Evolutionary conservation across 768 basidiomycete genomes (phyloP), one percentile per base, ranked within the genome.

Genomic region (Lactarius tabidus): DNA sequence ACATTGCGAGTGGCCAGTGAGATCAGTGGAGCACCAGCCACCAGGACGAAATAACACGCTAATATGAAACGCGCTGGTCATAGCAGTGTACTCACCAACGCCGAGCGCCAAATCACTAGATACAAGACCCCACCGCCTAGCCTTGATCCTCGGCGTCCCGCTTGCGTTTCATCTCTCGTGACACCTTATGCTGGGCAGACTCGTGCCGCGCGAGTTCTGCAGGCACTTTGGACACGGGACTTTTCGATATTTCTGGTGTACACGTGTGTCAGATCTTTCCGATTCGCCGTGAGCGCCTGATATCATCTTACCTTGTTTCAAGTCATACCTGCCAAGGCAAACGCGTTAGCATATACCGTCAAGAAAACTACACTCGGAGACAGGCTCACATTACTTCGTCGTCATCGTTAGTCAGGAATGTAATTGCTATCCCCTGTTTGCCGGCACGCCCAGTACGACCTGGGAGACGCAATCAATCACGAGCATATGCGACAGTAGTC

Each of bases 361-460:
- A 36, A 33, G 15, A 56, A 31, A 36, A 38, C n/a, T 12, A 31
- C 43, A 38, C 28, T 12, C 18, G 67, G 62, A 67, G 41, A 59
- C 57, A 69, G 68, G 65, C 36, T 28, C 15, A 80, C 95, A 98
- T 94, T 74, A 97, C 96, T 78, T 96, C 94, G 60, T 95, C 94
- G 73, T 97, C 95, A 70, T 95, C 92, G 74, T 97, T 93, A 51
- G 89, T 90, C 68, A 99, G 80, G 85, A 99, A 98, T 26, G 97
- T 98, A 72, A 98, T 95, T 41, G 97, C 85, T 0, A 85, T 84
- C 41, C 97, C 97, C 74, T 87, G 83, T 77, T 98, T 98, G 56
- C 97, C 97, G 35, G 97, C 97, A 78, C 97, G 93, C 72, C 97
- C 97, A 57, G 97, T 99, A 73, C 97, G 91, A 74, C 92, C 92